phyloP scores from a whole-genome alignment of 1,139 yeast genomes.

The Candida frijolesensis region DNA sequence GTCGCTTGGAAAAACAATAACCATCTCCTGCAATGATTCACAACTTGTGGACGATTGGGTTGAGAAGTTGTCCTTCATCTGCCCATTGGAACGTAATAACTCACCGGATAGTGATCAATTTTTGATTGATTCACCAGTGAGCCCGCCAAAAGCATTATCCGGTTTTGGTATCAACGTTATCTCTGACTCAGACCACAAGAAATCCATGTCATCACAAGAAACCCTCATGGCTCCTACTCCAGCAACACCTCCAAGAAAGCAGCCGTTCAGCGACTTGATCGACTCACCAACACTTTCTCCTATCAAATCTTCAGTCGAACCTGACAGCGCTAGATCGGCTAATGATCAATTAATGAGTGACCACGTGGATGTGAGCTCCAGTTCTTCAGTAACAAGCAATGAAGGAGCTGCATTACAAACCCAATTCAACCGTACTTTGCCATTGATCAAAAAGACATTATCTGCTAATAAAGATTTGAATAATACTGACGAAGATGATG shows the following conservation, averaged over 20 bases:
- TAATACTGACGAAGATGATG: slow-evolving; percentile 9
- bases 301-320: slow-evolving; percentile 5
- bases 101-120: slow-evolving; percentile 27
- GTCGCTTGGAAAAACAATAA: slow-evolving; percentile 11
- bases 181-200: slow-evolving; percentile 19
- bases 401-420: slow-evolving; percentile 17
- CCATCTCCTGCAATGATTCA: slow-evolving; percentile 21
- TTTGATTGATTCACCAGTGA: slow-evolving; percentile 22
- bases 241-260: background rate
- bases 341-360: slow-evolving; percentile 5
- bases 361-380: slow-evolving; percentile 14
- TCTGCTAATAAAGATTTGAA: slow-evolving; percentile 13
- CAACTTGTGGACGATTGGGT: slow-evolving; percentile 29
- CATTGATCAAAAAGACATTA: slow-evolving; percentile 31
- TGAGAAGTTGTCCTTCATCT: slow-evolving; percentile 29
- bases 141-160: slow-evolving; percentile 25
- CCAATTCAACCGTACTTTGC: slow-evolving; percentile 25
- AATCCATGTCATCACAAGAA: slow-evolving; percentile 7
- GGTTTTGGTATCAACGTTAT: slow-evolving; percentile 41
- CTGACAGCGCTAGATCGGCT: slow-evolving; percentile 8
- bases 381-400: slow-evolving; percentile 10
- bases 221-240: background rate
- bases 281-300: slow-evolving; percentile 18
- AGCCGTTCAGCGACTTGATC: slow-evolving; percentile 10
- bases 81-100: slow-evolving; percentile 31